Conservation (phyloP, 1,284 basidiomycete species). For the Inonotus hispidus region DNA sequence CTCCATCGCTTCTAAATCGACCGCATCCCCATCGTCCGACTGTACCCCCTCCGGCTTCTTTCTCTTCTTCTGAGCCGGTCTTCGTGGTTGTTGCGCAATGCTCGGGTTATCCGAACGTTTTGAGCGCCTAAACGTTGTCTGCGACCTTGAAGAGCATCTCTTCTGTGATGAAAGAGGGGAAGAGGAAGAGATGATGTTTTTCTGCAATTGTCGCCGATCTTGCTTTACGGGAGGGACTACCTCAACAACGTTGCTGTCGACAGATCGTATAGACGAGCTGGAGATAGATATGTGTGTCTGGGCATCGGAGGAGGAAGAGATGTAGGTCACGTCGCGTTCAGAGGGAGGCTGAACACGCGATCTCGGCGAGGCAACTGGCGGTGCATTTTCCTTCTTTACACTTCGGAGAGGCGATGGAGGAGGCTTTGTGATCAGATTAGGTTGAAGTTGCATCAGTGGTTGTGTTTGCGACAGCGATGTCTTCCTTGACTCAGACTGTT, state of each 20-base stretch:
- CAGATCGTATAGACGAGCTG: neutral
- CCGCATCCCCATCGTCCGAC: constrained; percentile 4
- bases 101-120: neutral
- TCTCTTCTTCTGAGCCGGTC: constrained; percentile 1
- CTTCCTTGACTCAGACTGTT: neutral
- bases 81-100: neutral
- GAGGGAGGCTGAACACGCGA: neutral
- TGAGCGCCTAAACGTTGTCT: neutral
- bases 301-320: constrained; percentile 11
- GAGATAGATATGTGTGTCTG: constrained; percentile 13
- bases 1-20: constrained; percentile 2
- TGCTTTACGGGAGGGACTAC: constrained; percentile 1
- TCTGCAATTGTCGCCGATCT: neutral
- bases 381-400: constrained; percentile 17
- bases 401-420: neutral
- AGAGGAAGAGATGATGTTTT: neutral
- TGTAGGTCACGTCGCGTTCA: constrained; percentile 12
- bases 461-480: neutral
- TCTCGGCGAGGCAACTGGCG: neutral
- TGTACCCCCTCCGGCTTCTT: neutral
- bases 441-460: neutral
- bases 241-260: neutral
- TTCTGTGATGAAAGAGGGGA: neutral
- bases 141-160: neutral
- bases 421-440: neutral